These are phyloP conservation scores for Vanrija sp. DNA, from an alignment of 1,284 basidiomycete genomes.

Conservation along the genomic window DNA sequence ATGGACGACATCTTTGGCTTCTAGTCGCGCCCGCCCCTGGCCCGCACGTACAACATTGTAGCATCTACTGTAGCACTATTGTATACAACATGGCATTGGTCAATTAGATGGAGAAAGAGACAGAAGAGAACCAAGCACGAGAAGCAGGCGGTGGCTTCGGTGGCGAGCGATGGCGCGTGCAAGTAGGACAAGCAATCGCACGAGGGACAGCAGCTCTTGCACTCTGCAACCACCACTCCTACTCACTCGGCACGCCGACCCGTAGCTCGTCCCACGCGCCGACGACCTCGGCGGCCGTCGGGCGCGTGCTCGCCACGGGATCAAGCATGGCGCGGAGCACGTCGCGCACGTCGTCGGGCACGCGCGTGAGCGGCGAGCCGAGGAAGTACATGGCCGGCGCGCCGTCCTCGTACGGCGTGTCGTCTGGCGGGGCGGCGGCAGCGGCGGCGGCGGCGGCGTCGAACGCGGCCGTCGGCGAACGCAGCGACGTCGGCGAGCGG, in stretches of 20 bases:
- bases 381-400: conserved; percentile 26
- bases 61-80: not conserved
- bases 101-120: not conserved
- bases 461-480: not conserved
- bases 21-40: conserved; percentile 1
- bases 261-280: conserved; percentile 28
- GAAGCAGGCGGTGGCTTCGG: not conserved
- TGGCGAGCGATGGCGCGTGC: too few species aligned
- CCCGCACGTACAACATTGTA: not conserved
- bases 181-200: too few species aligned
- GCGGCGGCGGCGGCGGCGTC: not conserved
- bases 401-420: conserved; percentile 31
- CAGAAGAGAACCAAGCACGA: not conserved
- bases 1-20: conserved; percentile 43
- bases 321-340: conserved; percentile 39
- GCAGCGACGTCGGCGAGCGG: not conserved
- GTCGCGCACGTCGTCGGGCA: conserved; percentile 26
- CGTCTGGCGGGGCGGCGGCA: not conserved
- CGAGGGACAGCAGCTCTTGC: not conserved
- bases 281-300: conserved; percentile 33
- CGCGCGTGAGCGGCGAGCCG: conserved; percentile 13
- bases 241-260: conserved; percentile 11
- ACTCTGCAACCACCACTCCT: not conserved
- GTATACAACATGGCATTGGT: not conserved
- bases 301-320: conserved; percentile 25